Evolutionary conservation across 2,329 filamentous ascomycete species (phyloP).

Genomic region (Ophiostoma ulmi): DNA sequence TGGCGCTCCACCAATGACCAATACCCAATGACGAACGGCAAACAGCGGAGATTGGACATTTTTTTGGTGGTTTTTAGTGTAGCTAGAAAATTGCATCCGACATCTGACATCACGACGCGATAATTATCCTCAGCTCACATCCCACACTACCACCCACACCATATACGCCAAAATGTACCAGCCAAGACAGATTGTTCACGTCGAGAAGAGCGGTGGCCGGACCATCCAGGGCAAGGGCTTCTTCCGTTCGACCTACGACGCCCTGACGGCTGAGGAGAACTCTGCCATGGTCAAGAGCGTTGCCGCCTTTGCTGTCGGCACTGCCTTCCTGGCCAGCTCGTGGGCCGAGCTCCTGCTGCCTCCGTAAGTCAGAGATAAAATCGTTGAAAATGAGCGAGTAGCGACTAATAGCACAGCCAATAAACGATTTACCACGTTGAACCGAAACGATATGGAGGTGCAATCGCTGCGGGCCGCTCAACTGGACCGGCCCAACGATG

Average conservation of each 20-base stretch:
- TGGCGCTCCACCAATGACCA: neutral
- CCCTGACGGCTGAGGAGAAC: conserved; percentile 59
- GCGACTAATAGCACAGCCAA: neutral
- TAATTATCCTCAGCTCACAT: neutral
- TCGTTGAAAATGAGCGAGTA: neutral
- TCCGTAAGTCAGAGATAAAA: conserved; percentile 34
- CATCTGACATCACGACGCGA: conserved; percentile 14
- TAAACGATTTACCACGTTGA: neutral
- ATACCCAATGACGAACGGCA: neutral
- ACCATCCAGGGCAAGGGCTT: conserved; percentile 46
- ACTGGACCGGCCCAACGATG: neutral
- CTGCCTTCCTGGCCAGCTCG: conserved; percentile 55
- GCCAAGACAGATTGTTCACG: conserved; percentile 52
- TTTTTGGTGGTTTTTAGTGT: neutral
- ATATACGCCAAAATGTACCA: conserved; percentile 44
- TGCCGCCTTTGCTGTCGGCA: conserved; percentile 53
- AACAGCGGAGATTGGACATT: conserved; percentile 2
- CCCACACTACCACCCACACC: neutral
- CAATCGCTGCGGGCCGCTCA: neutral
- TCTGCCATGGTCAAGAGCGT: conserved; percentile 58
- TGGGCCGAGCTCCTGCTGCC: conserved; percentile 56
- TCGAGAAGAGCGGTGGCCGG: conserved; percentile 44
- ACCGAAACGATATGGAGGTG: neutral
- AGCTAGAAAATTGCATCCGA: conserved; percentile 22
- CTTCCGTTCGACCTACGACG: conserved; percentile 50